Evolutionary conservation across 139 green algal genomes (phyloP), one percentile per base, ranked within the genome.

Genomic region (Tetradesmus lagerheimii): DNA sequence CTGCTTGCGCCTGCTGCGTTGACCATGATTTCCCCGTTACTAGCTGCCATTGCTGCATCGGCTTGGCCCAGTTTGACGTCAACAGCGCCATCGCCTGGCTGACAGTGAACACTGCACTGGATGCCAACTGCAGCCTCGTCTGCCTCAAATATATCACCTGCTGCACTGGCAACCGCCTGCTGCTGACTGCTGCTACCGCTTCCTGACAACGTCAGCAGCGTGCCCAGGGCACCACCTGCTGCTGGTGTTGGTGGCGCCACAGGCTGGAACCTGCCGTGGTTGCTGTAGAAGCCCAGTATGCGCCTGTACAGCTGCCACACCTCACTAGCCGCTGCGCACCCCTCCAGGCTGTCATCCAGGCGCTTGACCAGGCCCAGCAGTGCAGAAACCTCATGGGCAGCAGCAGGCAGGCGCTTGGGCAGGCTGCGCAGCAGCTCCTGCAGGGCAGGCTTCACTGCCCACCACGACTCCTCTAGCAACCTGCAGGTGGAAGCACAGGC

Each of bases 221-320:
- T 12, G 20, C 14, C 15, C 71, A 37, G 20, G 71, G 29, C 71
- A 79, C 29, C n/a, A 11, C 71, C 71, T 31, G n/a, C 71, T 79
- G n/a, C 71, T 25, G 71, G 31, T 79, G 71, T n/a, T 38, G n/a
- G 31, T 41, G 71, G 31, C 20, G 71, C 71, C 29, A 38, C 71
- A 41, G n/a, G 11, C 71, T 37, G 71, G 71, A 89, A 83, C 29
- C 5, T 89, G 43, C 85, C 85, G 37, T 89, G 43, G 29, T 90
- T 76, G 35, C 50, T 86, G 78, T 91, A 87, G 53, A 91, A 91
- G 53, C 50, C 87, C 53, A 87, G 29, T 0, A 91, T 64, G 20
- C 53, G 50, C 78, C 87, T 82, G 77, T 87, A 87, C 45, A 66
- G 64, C 53, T 77, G 53, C 87, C 87, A 91, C 18, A 35, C 53